A percentile compares a stretch with the other conserved stretches of the same genome.
Conservation (phyloP, 73 alveolate species). For the Tetrahymena thermophila region DNA sequence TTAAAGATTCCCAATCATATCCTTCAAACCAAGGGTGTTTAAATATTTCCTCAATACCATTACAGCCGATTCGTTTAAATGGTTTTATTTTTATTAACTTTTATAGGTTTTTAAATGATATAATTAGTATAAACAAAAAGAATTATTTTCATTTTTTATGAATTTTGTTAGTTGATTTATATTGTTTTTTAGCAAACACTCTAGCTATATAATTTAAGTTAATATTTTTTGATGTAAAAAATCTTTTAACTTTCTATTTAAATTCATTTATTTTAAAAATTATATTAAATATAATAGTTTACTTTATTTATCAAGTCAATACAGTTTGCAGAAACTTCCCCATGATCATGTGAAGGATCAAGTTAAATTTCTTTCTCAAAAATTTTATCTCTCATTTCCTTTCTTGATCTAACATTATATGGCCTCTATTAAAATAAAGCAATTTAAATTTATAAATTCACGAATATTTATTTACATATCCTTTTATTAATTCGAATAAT, state of each 20-base stretch:
- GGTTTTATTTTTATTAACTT: constrained; percentile 57
- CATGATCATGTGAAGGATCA: constrained; percentile 58
- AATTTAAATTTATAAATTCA: not conserved
- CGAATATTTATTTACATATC: not conserved
- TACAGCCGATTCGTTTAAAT: constrained; percentile 72
- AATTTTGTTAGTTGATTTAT: no score
- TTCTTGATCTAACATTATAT: constrained; percentile 78
- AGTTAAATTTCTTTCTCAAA: constrained; percentile 58
- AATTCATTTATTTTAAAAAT: not conserved
- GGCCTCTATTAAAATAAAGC: constrained; percentile 55
- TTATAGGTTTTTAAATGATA: not conserved
- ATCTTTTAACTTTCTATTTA: not conserved
- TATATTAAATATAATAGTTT: not conserved
- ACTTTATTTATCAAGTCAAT: constrained; percentile 89
- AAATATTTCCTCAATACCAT: constrained; percentile 71
- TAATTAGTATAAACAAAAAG: no score
- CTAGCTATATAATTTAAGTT: no score
- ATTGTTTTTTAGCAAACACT: no score
- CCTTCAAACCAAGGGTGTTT: constrained; percentile 76
- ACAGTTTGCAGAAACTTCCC: constrained; percentile 69
- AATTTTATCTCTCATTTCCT: constrained; percentile 75
- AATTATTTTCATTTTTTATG: no score
- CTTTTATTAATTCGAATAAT: constrained; percentile 58
- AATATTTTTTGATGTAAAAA: no score
- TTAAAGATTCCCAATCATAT: constrained; percentile 61